phyloP scores from a whole-genome alignment of 106 monocot genomes.

The Dendrobium chrysotoxum region DNA sequence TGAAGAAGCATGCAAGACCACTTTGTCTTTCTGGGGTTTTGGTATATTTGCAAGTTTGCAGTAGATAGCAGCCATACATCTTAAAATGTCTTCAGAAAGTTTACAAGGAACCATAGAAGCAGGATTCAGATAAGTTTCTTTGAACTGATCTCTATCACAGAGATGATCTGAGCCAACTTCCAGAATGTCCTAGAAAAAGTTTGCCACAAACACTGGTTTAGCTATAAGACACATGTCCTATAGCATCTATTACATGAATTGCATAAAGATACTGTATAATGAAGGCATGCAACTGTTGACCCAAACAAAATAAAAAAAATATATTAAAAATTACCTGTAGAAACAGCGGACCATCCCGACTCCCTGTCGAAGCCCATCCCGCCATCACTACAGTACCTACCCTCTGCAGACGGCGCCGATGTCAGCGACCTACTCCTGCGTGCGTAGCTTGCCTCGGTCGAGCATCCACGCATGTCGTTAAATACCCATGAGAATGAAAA shows the following conservation, averaged over 20 bases:
- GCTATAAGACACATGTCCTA: neutral
- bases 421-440: no score
- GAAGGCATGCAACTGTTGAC: neutral
- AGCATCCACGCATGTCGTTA: no score
- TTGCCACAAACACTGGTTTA: neutral
- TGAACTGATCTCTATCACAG: constrained; percentile 49
- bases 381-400: no score
- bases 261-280: neutral
- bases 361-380: no score
- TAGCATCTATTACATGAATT: neutral
- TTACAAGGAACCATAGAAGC: constrained; percentile 48
- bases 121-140: constrained; percentile 36
- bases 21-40: constrained; percentile 6
- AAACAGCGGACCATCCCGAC: no score
- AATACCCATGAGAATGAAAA: no score
- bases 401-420: no score
- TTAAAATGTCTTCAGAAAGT: constrained; percentile 79
- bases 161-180: constrained; percentile 21
- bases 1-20: constrained; percentile 44
- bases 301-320: no score
- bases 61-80: constrained; percentile 72
- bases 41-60: constrained; percentile 48
- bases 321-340: no score
- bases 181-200: constrained; percentile 26
- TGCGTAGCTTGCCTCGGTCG: no score